Percentiles rank a stretch among this genome's conserved stretches.
Evolutionary conservation across 768 basidiomycete species (phyloP).

Genomic region (Phlegmacium glaucopus): DNA sequence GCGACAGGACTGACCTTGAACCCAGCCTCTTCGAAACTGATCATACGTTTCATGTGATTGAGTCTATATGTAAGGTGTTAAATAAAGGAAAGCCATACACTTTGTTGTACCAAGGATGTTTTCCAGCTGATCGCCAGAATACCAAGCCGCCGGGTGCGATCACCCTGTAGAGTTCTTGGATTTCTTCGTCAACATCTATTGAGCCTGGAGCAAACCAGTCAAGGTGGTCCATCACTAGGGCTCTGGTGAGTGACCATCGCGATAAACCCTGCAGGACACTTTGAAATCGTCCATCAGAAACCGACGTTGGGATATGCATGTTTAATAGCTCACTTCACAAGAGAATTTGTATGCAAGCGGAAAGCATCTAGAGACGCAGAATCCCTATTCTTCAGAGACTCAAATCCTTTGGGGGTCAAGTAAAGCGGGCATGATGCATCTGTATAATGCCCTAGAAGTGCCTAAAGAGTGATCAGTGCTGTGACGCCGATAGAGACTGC

Average conservation of each 20-base stretch:
- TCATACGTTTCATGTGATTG: too few species aligned
- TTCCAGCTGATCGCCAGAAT: slow-evolving; percentile 64
- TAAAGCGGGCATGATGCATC: slow-evolving; percentile 59
- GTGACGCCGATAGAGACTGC: too few species aligned
- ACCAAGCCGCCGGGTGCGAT: slow-evolving; percentile 57
- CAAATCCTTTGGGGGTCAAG: slow-evolving; percentile 59
- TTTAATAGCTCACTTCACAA: slow-evolving; percentile 48
- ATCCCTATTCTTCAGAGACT: slow-evolving; percentile 46
- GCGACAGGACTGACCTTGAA: slow-evolving; percentile 52
- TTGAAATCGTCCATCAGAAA: background rate
- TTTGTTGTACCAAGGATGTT: slow-evolving; percentile 63
- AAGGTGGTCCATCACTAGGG: slow-evolving; percentile 71
- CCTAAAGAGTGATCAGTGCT: slow-evolving; percentile 13
- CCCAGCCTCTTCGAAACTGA: slow-evolving; percentile 42
- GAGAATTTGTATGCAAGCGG: slow-evolving; percentile 70
- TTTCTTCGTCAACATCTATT: slow-evolving; percentile 47
- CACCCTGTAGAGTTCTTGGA: slow-evolving; percentile 52
- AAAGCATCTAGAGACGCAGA: slow-evolving; percentile 48
- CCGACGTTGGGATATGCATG: too few species aligned
- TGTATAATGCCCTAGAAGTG: slow-evolving; percentile 53
- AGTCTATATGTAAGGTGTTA: slow-evolving; percentile 8
- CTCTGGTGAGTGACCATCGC: slow-evolving; percentile 49
- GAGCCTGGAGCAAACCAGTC: slow-evolving; percentile 55
- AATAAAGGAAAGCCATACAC: slow-evolving; percentile 29
- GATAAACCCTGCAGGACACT: slow-evolving; percentile 32